A percentile compares a stretch with the other conserved stretches of the same genome.
These are phyloP conservation scores for Flaveria sonorensis DNA, from an alignment of 129 eudicot genomes.

Conservation along the genomic window DNA sequence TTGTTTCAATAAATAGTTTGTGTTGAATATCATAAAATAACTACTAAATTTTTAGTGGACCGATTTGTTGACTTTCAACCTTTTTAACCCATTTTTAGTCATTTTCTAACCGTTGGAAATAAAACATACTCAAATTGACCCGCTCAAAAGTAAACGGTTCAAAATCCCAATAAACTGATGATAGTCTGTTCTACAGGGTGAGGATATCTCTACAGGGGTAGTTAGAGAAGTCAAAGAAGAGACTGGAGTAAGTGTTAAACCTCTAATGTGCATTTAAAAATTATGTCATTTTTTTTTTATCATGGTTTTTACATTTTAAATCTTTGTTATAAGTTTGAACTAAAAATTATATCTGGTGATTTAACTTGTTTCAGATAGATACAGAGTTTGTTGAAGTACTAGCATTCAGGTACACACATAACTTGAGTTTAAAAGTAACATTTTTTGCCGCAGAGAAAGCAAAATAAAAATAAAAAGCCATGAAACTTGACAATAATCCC, in stretches of 20 bases:
- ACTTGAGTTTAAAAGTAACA: not conserved
- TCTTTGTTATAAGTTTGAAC: not conserved
- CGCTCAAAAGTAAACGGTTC: not conserved
- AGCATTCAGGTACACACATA: conserved; percentile 64
- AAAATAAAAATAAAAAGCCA: not conserved
- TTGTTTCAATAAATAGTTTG: not conserved
- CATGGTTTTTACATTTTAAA: not conserved
- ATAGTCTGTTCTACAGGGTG: conserved; percentile 55
- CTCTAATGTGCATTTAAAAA: not conserved
- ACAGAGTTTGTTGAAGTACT: conserved; percentile 65
- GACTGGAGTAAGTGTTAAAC: conserved; percentile 65
- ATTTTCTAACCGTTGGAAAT: not conserved
- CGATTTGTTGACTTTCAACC: not conserved
- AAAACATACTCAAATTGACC: not conserved
- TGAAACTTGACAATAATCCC: not conserved
- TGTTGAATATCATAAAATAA: not conserved
- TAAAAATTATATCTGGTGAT: not conserved
- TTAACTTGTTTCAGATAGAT: conserved; percentile 50
- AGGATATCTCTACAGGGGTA: conserved; percentile 63
- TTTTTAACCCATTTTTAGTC: not conserved
- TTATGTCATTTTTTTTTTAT: not conserved
- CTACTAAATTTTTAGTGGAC: not conserved
- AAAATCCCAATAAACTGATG: conserved; percentile 19
- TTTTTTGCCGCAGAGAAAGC: not conserved
- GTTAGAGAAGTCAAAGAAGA: conserved; percentile 90